Evolutionary conservation across 225 moss, liverwort and hornwort genomes (phyloP).

Genomic region (Lunularia cruciata): DNA sequence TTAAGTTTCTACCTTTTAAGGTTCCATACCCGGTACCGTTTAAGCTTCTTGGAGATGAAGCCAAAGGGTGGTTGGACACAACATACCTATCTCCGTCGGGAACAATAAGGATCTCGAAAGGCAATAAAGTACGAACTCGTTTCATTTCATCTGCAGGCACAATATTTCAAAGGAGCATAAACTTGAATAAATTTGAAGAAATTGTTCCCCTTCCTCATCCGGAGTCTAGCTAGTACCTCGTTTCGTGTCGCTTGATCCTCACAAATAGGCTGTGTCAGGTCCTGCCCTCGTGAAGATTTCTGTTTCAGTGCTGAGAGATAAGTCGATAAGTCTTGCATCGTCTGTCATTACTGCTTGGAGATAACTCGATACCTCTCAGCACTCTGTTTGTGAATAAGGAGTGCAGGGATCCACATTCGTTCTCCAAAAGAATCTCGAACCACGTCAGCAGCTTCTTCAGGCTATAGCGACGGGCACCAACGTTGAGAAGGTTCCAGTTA

Average conservation of each 20-base stretch:
- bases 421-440: constrained; percentile 76
- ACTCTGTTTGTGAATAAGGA: constrained; percentile 31
- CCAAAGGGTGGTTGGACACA: constrained; percentile 96
- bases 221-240: no score
- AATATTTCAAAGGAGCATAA: background rate
- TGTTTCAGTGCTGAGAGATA: no score
- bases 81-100: constrained; percentile 88
- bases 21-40: constrained; percentile 98
- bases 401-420: constrained; percentile 92
- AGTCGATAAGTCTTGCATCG: no score
- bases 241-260: no score
- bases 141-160: background rate
- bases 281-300: no score
- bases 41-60: constrained; percentile 82
- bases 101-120: constrained; percentile 70
- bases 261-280: no score
- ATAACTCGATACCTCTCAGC: constrained; percentile 18
- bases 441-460: constrained; percentile 72
- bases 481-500: constrained; percentile 65
- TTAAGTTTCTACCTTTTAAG: constrained; percentile 83
- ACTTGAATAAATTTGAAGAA: no score
- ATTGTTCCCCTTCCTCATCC: no score
- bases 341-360: no score
- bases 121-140: constrained; percentile 70
- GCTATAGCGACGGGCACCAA: constrained; percentile 57